These are phyloP conservation scores for Rhynchospora pubera DNA, from an alignment of 176 grass and related monocot genomes.

Conservation along the genomic window DNA sequence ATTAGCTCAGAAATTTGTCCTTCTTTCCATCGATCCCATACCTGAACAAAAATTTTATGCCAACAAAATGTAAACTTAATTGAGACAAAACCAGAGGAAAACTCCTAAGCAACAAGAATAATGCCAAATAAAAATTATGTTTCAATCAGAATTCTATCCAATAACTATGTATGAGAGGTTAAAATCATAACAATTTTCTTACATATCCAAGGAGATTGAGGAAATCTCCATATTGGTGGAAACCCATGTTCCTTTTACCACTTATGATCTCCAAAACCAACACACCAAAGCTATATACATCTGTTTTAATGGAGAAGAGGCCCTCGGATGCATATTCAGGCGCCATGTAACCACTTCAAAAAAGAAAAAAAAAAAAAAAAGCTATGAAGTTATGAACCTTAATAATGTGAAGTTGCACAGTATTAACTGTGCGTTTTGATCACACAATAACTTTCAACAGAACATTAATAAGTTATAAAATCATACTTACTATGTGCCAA, in stretches of 20 bases:
- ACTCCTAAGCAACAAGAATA: neutral
- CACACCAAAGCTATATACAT: slow-evolving; percentile 44
- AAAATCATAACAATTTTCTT: neutral
- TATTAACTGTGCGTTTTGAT: neutral
- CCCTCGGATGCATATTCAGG: slow-evolving; percentile 40
- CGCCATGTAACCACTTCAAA: slow-evolving; percentile 44
- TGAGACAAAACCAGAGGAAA: neutral
- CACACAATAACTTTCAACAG: neutral
- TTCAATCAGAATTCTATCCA: too few relatives aligned
- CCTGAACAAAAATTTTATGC: neutral
- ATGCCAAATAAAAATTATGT: neutral
- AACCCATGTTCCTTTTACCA: slow-evolving; percentile 21
- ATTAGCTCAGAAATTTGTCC: slow-evolving; percentile 8
- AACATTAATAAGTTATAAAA: neutral
- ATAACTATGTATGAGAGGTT: neutral
- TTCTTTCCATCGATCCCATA: slow-evolving; percentile 7
- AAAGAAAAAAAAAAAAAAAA: neutral
- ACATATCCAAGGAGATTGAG: slow-evolving; percentile 33
- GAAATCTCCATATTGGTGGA: slow-evolving; percentile 7
- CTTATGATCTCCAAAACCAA: slow-evolving; percentile 40
- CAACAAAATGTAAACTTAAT: neutral
- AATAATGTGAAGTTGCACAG: too few relatives aligned
- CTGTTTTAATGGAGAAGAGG: slow-evolving; percentile 35
- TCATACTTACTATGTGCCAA: slow-evolving; percentile 39
- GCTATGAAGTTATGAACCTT: neutral